Conservation (phyloP, 2,329 filamentous ascomycete genomes). For the Aspergillus hortae region DNA sequence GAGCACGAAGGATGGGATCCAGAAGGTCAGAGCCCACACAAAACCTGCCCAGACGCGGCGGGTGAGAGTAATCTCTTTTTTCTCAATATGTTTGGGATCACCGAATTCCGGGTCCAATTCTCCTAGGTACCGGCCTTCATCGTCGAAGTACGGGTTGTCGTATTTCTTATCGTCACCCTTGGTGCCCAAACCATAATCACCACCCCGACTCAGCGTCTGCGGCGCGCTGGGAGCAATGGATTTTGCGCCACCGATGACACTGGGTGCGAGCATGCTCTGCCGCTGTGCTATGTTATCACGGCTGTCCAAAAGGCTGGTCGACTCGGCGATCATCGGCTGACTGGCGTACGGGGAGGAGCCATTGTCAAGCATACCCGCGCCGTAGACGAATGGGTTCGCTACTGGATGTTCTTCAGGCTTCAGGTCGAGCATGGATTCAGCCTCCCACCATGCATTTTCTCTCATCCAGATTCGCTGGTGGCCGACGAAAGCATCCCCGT, state of each 20-base stretch:
- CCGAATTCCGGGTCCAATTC: slow-evolving; percentile 74
- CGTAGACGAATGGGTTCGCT: slow-evolving; percentile 48
- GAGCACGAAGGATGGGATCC: slow-evolving; percentile 84
- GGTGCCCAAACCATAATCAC: slow-evolving; percentile 83
- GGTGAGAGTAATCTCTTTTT: slow-evolving; percentile 58
- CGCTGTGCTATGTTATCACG: slow-evolving; percentile 60
- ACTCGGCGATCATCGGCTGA: slow-evolving; percentile 54
- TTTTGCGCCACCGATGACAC: slow-evolving; percentile 51
- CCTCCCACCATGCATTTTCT: slow-evolving; percentile 95
- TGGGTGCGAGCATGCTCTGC: slow-evolving; percentile 49
- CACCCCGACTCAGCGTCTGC: slow-evolving; percentile 59
- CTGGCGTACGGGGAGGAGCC: slow-evolving; percentile 63
- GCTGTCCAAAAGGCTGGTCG: slow-evolving; percentile 62
- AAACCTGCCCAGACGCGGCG: slow-evolving; percentile 76
- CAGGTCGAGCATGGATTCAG: slow-evolving; percentile 90
- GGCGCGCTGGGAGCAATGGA: slow-evolving; percentile 46
- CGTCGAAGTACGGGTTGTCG: slow-evolving; percentile 68
- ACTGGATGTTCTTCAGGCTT: slow-evolving; percentile 58
- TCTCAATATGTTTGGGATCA: slow-evolving; percentile 71
- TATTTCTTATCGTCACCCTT: slow-evolving; percentile 79
- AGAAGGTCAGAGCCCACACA: slow-evolving; percentile 86
- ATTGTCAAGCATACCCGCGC: slow-evolving; percentile 62
- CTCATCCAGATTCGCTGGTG: slow-evolving; percentile 93
- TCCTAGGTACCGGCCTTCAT: slow-evolving; percentile 62
- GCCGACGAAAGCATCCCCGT: slow-evolving; percentile 89